Evolutionary conservation across 2,329 filamentous ascomycete genomes (phyloP), one percentile per base, ranked within the genome.

Genomic region (Alternaria gaisen): DNA sequence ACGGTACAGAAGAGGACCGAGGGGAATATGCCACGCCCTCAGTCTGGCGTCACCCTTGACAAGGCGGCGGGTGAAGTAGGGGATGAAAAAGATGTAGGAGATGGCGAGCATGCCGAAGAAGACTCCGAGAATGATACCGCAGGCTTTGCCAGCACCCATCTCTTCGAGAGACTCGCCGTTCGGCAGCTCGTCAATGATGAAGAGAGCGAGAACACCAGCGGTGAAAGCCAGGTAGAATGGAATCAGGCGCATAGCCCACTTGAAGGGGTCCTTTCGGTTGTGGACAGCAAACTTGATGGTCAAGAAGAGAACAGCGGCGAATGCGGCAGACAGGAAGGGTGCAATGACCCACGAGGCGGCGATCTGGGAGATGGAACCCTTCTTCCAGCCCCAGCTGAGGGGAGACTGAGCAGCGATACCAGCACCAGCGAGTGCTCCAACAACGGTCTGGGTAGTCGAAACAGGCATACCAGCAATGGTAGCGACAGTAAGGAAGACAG

Each of bases 381-480:
- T 61, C 53, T 68, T 65, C 71, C 72, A 73, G 7, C 53, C 66
- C 72, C 72, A 74, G 20, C 66, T 72, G 34, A 74, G 64, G 28
- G 65, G 59, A 18, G 72, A 65, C 5, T 61, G 56, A 24, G 70
- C 65, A 18, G 85, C 87, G 41, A 89, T 80, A 54, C 86, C 87
- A 70, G 88, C 85, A 58, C 87, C 87, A 55, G 88, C 80, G 34
- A 89, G 82, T 62, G 85, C 85, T 20, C 85, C 86, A 63, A 88
- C 83, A 61, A 88, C 83, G 10, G 86, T 87, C 73, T 88, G 86
- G 2, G 87, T 89, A 2, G 87, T 88, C 0, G 86, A 88, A 20
- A 88, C 86, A 36, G 86, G 87, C 64, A 87, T 81, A 40, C 85
- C 86, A n/a, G 43, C 43, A 41, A 65, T 74, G 4, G 87, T 89